Evolutionary conservation across 106 monocot species (phyloP), one percentile per base, ranked within the genome.

Genomic region (Acorus calamus): DNA sequence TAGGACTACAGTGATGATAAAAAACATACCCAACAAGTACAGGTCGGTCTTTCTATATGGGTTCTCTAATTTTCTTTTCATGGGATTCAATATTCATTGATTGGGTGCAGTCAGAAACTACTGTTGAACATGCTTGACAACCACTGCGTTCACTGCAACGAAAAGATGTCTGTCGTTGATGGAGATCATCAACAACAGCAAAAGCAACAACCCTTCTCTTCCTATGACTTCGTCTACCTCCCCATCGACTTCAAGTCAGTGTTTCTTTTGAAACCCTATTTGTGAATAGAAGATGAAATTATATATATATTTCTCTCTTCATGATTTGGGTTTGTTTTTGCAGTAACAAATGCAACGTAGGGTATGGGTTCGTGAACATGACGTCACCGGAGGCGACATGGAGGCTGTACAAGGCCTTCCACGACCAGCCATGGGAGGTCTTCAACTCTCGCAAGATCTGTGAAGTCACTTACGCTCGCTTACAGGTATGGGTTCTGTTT

Each of bases 301-400:
- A 28, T 28, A n/a, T n/a, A n/a, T n/a, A n/a, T n/a, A 28, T 28
- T 0, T 28, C 28, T 28, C 28, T 28, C 28, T 28, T 28, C 28
- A 28, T 28, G 28, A 28, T 28, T 28, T 50, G 11, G 13, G 12
- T 42, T 9, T 42, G 11, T 10, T 56, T 41, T 46, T 67, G 12
- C 72, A 96, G 94, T 77, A 96, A 96, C 94, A 96, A 96, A 67
- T 96, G 94, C 80, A 96, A 96, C 69, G 94, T 96, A 4, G 94
- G 94, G 4, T 96, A 96, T 67, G 94, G 94, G 4, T 96, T 96
- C 50, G 94, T 96, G 64, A 96, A 96, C 70, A 66, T 96, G 14
- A 96, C 94, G 8, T 83, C 94, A 8, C 87, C 94, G 55, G 84
- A 90, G 76, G 94, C 87, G 10, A 72, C 94, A 3, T 80, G 87